Percentiles rank a stretch among this genome's conserved stretches.
These are phyloP conservation scores for Rubia balearica DNA, from an alignment of 305 asterid species.

Conservation along the genomic window DNA sequence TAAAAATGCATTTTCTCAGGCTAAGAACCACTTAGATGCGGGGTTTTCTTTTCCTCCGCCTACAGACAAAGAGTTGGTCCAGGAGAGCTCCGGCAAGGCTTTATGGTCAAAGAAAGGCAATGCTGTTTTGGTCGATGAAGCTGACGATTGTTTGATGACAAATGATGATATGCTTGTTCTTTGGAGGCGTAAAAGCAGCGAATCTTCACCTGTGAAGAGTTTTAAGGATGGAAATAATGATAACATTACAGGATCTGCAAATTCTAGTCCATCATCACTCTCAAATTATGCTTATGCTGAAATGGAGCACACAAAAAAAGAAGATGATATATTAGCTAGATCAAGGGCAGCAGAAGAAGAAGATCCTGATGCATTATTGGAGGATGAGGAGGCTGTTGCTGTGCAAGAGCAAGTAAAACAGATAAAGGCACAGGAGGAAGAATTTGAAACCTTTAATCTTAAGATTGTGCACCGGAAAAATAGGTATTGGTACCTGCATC, in stretches of 20 bases:
- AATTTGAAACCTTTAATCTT: slow-evolving; percentile 86
- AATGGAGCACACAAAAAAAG: slow-evolving; percentile 47
- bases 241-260: slow-evolving; percentile 49
- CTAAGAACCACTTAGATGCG: slow-evolving; percentile 44
- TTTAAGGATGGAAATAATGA: slow-evolving; percentile 54
- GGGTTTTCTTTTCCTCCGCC: slow-evolving; percentile 97
- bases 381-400: slow-evolving; percentile 95
- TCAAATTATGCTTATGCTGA: slow-evolving; percentile 67
- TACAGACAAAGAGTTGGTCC: slow-evolving; percentile 60
- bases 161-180: slow-evolving; percentile 61
- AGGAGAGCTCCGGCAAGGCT: slow-evolving; percentile 43
- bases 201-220: slow-evolving; percentile 63
- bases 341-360: slow-evolving; percentile 56
- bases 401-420: slow-evolving; percentile 98
- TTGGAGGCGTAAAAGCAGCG: slow-evolving; percentile 67
- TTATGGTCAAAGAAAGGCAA: slow-evolving; percentile 62
- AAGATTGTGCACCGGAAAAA: slow-evolving; percentile 96
- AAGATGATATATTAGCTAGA: slow-evolving; percentile 32
- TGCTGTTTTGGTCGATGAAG: slow-evolving; percentile 37
- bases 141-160: slow-evolving; percentile 37
- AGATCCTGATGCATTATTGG: slow-evolving; percentile 43
- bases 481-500: slow-evolving; percentile 41
- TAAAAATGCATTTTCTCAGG: slow-evolving; percentile 34
- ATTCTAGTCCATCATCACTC: slow-evolving; percentile 82
- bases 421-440: slow-evolving; percentile 96